Conservation (phyloP, 371 early-diverging fungal genomes). For the Parasitella parasitica region DNA sequence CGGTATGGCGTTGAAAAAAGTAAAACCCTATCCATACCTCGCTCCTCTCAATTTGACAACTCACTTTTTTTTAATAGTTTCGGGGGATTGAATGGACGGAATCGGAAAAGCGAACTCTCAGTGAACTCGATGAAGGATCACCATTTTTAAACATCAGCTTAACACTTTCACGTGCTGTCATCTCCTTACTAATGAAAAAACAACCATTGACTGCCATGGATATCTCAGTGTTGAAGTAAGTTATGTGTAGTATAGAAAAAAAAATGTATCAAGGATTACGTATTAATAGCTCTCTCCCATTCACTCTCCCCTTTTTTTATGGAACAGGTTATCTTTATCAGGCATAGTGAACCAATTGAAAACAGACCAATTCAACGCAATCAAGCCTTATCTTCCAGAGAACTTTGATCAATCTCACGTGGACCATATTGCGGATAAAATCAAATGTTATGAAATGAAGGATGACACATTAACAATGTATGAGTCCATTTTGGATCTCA, state of each 20-base stretch:
- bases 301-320: neutral
- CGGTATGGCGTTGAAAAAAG: conserved; percentile 6
- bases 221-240: conserved; percentile 11
- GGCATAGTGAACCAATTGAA: conserved; percentile 9
- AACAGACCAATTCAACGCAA: conserved; percentile 4
- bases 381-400: conserved; percentile 6
- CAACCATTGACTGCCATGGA: conserved; percentile 1
- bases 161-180: conserved; percentile 1
- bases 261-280: too few relatives aligned
- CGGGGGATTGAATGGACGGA: neutral
- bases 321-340: conserved; percentile 6
- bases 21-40: conserved; percentile 3
- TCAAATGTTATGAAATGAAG: conserved; percentile 10
- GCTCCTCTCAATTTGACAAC: neutral
- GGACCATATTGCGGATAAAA: neutral
- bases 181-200: neutral
- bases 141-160: conserved; percentile 9
- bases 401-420: conserved; percentile 7
- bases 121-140: conserved; percentile 5
- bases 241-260: neutral
- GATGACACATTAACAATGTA: conserved; percentile 6
- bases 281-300: neutral
- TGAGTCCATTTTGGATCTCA: conserved; percentile 7
- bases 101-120: neutral
- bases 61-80: conserved; percentile 1